These are phyloP conservation scores for Boletus pseudopeckii DNA, from an alignment of 768 basidiomycete genomes.

Conservation along the genomic window DNA sequence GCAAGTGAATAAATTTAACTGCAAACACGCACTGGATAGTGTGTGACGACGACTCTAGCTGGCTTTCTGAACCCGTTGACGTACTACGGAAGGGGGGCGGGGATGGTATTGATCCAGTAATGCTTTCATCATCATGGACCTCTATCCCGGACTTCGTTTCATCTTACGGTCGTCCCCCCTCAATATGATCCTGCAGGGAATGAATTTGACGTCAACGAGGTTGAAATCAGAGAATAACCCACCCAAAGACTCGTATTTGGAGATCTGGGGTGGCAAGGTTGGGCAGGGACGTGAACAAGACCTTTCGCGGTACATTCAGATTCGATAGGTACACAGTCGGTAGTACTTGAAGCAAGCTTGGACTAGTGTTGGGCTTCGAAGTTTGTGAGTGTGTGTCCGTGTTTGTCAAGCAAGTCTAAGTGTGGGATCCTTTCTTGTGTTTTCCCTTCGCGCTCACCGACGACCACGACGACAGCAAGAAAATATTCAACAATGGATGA, in stretches of 20 bases:
- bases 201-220: not conserved
- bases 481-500: slow-evolving; percentile 49
- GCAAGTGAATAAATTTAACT: not conserved
- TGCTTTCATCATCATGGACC: not conserved
- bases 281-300: not conserved
- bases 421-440: not conserved
- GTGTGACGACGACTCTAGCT: not conserved
- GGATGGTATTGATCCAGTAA: not conserved
- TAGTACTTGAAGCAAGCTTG: too few relatives aligned
- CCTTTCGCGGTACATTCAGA: not conserved
- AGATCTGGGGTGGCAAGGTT: not conserved
- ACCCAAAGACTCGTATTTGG: not conserved
- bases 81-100: not conserved
- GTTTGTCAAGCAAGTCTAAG: slow-evolving; percentile 6
- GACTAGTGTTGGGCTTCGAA: not conserved
- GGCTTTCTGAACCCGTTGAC: too few relatives aligned
- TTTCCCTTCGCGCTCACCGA: slow-evolving; percentile 3
- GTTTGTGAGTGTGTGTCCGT: slow-evolving; percentile 19
- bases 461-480: slow-evolving; percentile 23
- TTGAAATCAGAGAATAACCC: too few relatives aligned
- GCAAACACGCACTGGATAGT: not conserved
- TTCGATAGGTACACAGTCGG: too few relatives aligned
- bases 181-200: not conserved
- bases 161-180: not conserved
- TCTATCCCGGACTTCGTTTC: not conserved